Evolutionary conservation across 257 asterid species (phyloP).

Genomic region (Leonotis leonurus): DNA sequence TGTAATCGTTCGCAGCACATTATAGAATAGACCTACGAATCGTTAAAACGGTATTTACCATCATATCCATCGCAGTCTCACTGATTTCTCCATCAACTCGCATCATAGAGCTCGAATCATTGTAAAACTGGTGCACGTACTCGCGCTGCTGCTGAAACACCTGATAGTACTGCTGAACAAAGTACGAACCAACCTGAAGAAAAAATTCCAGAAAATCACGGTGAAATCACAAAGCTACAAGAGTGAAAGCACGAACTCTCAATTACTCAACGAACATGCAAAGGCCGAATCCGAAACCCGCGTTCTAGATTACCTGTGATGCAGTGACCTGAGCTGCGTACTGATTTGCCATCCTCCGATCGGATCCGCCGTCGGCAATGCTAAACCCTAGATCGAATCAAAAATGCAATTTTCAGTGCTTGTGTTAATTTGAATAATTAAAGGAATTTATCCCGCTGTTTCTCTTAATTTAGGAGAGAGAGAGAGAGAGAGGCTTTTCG

Average conservation of each 20-base stretch:
- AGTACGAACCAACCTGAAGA: slow-evolving; percentile 70
- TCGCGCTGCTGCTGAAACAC: slow-evolving; percentile 65
- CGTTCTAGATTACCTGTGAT: slow-evolving; percentile 32
- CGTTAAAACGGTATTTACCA: slow-evolving; percentile 27
- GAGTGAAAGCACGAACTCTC: background rate
- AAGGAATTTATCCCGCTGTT: slow-evolving; percentile 16
- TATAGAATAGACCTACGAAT: background rate
- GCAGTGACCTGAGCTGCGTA: slow-evolving; percentile 40
- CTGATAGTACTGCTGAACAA: slow-evolving; percentile 78
- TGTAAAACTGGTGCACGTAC: slow-evolving; percentile 66
- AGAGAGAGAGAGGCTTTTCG: slow-evolving; percentile 10
- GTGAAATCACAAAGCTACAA: background rate
- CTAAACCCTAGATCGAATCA: slow-evolving; percentile 35
- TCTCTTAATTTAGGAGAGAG: slow-evolving; percentile 5
- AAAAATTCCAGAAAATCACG: background rate
- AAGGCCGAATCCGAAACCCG: background rate
- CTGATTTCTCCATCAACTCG: slow-evolving; percentile 61
- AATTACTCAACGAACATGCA: background rate
- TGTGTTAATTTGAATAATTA: slow-evolving; percentile 12
- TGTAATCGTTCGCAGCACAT: background rate
- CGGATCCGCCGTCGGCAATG: slow-evolving; percentile 19
- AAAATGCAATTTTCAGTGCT: background rate
- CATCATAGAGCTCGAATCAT: slow-evolving; percentile 56
- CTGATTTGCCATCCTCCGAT: slow-evolving; percentile 40
- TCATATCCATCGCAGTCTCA: slow-evolving; percentile 47